Evolutionary conservation across 2,329 filamentous ascomycete genomes (phyloP), one percentile per base, ranked within the genome.

Genomic region (Stachybotrys elegans): DNA sequence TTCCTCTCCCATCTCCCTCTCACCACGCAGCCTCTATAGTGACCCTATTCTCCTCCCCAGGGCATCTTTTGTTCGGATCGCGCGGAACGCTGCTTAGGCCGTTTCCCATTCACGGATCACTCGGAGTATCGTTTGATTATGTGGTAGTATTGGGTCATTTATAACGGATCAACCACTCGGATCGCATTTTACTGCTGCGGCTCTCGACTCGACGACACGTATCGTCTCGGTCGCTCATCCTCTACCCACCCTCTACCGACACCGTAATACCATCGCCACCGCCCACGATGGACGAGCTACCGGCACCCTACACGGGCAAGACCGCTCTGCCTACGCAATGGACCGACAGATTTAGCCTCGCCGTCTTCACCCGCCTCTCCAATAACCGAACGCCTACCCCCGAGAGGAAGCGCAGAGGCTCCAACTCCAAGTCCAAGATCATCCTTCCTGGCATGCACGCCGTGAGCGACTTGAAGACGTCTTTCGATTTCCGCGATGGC

Each of bases 401-500:
- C 48, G 57, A 60, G 47, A 60, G 62, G 43, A 65, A 68, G 31
- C 61, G 57, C 40, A 65, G 68, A 38, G 59, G 58, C 40, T n/a
- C n/a, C n/a, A 61, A 66, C 39, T 66, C 67, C 45, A 68, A 68
- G 56, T 65, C 65, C 12, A 66, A 65, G 48, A 51, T 55, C 22
- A 51, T 54, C 32, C 51, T 55, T 43, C 55, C 57, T 16, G 61
- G 60, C 35, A 55, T 58, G 36, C 64, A 87, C 41, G 85, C 84
- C 50, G 80, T 96, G 58, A 79, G 88, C 41, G 76, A 76, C 22
- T 73, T 96, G 44, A 79, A 94, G 65, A 90, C 83, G 14, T 95
- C 90, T 1, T 87, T 90, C 66, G 90, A 86, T 53, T 84, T 88
- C 5, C 73, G 78, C 57, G 85, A 94, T 59, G 90, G 89, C 12